Base-by-base conservation (phyloP, 768 basidiomycete genomes). In the Paxillus rubicundulus region DNA sequence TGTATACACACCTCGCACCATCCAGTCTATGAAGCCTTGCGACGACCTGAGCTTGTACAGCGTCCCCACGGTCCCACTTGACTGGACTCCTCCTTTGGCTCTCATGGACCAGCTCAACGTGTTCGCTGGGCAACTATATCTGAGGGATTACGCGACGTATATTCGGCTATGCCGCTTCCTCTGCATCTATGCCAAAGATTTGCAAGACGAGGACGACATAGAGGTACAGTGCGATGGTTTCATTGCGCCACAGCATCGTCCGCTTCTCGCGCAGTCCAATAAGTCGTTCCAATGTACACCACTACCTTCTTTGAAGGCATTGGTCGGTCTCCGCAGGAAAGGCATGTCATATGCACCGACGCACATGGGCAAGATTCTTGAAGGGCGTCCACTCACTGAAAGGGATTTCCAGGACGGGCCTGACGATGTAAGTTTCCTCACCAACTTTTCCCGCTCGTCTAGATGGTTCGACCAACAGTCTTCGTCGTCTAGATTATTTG, bases 301-400 rank as follows among this genome's bases (percentile, higher is more conserved):
- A 4, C 17, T 78, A 1, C 38, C 51, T 9, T 63, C 67, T 12
- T 20, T 70, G 46, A 56, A 47, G 37, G 47, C 20, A 5, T 41
- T 68, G 41, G 49, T 64, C 7, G 17, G 52, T 10, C 51, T 71
- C 37, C 69, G 76, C 6, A 68, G 77, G 59, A 79, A 75, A 48
- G 76, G 75, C 5, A 59, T 69, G 61, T 51, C 58, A 10, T 79
- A 68, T 54, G 43, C 57, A 13, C 44, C 44, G 33, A 78, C 77
- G 5, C 76, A 79, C 52, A 58, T 77, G 57, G 77, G 78, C 2
- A 70, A 70, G 40, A 61, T 78, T 27, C 37, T 79, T 24, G 54
- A 66, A 37, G 67, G 61, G 24, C 60, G 61, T 20, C 18, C 51
- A 2, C 55, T 75, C 38, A 57, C 50, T 0, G 42, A 55, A 47